phyloP scores from a whole-genome alignment of 2,329 filamentous ascomycete species.

The Thermothelomyces thermophilus region DNA sequence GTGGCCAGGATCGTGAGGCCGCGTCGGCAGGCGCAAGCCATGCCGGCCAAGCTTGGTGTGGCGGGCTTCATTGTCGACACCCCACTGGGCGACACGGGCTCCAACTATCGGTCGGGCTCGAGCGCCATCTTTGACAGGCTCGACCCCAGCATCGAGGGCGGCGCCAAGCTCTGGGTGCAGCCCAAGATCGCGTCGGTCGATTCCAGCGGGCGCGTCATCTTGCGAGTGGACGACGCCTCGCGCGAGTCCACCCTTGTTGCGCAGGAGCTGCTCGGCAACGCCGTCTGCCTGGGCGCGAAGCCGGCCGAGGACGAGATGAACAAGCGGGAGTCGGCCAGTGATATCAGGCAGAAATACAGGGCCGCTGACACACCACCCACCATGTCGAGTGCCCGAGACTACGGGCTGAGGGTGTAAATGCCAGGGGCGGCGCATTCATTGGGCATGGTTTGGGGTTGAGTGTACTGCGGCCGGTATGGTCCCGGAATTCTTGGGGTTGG shows the following conservation, averaged over 20 bases:
- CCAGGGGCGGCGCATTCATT: too few relatives aligned
- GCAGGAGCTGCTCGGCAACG: conserved; percentile 38
- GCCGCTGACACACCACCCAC: neutral
- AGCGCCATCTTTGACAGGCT: conserved; percentile 25
- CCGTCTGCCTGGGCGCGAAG: conserved; percentile 27
- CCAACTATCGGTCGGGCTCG: conserved; percentile 28
- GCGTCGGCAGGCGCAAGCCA: conserved; percentile 24
- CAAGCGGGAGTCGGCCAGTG: conserved; percentile 23
- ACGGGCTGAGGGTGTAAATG: conserved; percentile 6
- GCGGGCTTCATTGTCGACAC: conserved; percentile 47
- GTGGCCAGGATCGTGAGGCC: conserved; percentile 46
- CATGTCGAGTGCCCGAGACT: conserved; percentile 14
- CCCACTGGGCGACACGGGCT: conserved; percentile 37
- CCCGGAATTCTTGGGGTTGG: neutral
- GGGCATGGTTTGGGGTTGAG: neutral
- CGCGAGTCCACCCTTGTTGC: conserved; percentile 38
- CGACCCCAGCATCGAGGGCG: conserved; percentile 44
- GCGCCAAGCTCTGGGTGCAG: conserved; percentile 48
- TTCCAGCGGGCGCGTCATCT: conserved; percentile 43
- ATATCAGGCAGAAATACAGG: conserved; percentile 5
- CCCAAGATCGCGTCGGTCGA: conserved; percentile 40
- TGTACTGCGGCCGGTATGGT: neutral
- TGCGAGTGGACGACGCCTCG: conserved; percentile 37
- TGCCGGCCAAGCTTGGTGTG: conserved; percentile 43
- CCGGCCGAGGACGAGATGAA: conserved; percentile 19